Conservation (phyloP, 73 alveolate genomes). For the Uronychia setigera region DNA sequence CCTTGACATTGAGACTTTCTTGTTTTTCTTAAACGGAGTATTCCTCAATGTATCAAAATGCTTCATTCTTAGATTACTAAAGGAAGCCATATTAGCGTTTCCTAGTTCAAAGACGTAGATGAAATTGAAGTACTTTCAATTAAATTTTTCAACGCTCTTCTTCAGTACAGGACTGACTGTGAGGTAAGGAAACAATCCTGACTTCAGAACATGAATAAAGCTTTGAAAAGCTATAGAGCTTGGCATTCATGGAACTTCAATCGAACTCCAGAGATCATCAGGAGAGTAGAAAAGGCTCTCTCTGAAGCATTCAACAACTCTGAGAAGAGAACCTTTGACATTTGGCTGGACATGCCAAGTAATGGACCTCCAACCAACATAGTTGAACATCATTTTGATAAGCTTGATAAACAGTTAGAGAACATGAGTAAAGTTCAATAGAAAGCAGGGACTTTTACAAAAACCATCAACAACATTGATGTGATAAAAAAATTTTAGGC, state of each 20-base stretch:
- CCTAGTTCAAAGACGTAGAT: slow-evolving; percentile 45
- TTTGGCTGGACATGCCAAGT: slow-evolving; percentile 65
- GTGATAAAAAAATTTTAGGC: slow-evolving; percentile 14
- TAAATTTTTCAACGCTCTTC: slow-evolving; percentile 56
- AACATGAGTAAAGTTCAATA: slow-evolving; percentile 33
- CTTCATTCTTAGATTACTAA: slow-evolving; percentile 31
- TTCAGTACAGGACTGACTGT: slow-evolving; percentile 47
- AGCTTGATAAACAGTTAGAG: slow-evolving; percentile 54
- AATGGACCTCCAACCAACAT: slow-evolving; percentile 2
- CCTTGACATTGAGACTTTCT: slow-evolving; percentile 67
- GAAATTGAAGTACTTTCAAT: slow-evolving; percentile 66
- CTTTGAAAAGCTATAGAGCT: slow-evolving; percentile 13
- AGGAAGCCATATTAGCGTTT: slow-evolving; percentile 61
- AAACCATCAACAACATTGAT: slow-evolving; percentile 59
- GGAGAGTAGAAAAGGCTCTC: slow-evolving; percentile 32
- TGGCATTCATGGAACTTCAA: slow-evolving; percentile 65
- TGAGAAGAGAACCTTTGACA: slow-evolving; percentile 60
- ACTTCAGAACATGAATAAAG: background rate
- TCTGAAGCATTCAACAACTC: slow-evolving; percentile 35
- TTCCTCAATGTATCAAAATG: slow-evolving; percentile 38
- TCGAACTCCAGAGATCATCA: slow-evolving; percentile 34
- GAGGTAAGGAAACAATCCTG: slow-evolving; percentile 24
- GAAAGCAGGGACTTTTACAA: slow-evolving; percentile 31
- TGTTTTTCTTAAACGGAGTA: slow-evolving; percentile 66
- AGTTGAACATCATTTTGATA: slow-evolving; percentile 52